Percentiles rank a stretch among this genome's conserved stretches.
These are phyloP conservation scores for Heliocybe sulcata DNA, from an alignment of 1,284 basidiomycete genomes.

Conservation along the genomic window DNA sequence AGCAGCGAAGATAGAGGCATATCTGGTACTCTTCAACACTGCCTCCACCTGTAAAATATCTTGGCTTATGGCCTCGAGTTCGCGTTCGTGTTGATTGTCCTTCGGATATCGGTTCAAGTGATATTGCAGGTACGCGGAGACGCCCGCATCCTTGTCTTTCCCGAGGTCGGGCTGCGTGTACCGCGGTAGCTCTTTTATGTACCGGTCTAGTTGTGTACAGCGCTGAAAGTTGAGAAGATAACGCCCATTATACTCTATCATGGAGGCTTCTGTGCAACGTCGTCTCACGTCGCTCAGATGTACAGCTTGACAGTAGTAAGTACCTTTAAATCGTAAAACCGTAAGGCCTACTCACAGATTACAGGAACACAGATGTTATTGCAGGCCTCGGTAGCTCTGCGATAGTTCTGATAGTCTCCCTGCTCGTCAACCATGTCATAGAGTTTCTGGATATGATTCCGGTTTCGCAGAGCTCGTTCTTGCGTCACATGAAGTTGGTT, in stretches of 20 bases:
- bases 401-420: neutral
- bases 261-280: neutral
- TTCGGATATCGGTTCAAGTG: constrained; percentile 24
- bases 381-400: neutral
- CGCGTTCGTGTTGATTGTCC: constrained; percentile 7
- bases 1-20: neutral
- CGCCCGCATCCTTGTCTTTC: constrained; percentile 21
- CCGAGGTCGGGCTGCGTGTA: constrained; percentile 26
- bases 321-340: neutral
- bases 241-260: constrained; percentile 10
- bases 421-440: neutral
- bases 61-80: neutral
- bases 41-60: neutral
- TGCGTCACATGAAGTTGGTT: neutral
- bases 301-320: neutral
- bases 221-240: constrained; percentile 35
- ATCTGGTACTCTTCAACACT: neutral
- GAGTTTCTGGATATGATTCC: neutral
- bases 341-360: neutral
- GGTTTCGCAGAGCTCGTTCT: neutral
- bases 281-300: neutral
- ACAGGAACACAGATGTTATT: neutral
- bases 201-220: constrained; percentile 27
- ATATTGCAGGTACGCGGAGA: constrained; percentile 31
- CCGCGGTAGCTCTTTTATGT: constrained; percentile 23